Evolutionary conservation across 306 rosid genomes (phyloP), one percentile per base, ranked within the genome.

Genomic region (Malus sieversii): DNA sequence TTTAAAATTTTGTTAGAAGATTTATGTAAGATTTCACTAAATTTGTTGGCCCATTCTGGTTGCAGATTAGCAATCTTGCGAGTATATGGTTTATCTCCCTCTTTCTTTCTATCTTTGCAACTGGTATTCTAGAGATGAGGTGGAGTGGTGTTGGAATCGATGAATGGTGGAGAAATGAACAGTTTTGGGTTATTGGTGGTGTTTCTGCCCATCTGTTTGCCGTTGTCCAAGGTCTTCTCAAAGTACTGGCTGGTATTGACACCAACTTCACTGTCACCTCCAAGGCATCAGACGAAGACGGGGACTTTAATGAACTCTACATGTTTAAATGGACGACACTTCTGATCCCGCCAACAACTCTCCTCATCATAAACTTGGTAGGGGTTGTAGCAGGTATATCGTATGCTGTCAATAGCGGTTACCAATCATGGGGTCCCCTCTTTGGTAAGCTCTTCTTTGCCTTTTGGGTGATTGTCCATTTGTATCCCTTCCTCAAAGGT

Each of bases 101-200:
- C 88, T 95, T 95, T 75, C 86, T 95, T 64, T 95, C 98, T 82
- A 95, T 95, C 87, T 95, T 95, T 10, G 98, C 98, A 0, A 95
- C 98, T 0, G 97, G 98, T 79, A 92, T 95, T 73, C 97, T 95
- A 5, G 98, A 95, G 91, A 95, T 95, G 98, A 85, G 98, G 77
- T 95, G 98, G 98, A 95, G 98, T 15, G 98, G 98, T 3, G 98
- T 95, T 0, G 96, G 97, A 83, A 90, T 95, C 1, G 98, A 95
- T 0, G 98, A 95, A 79, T 95, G 97, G 98, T 95, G 98, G 98
- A 95, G 98, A 79, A 95, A 95, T 10, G 98, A 95, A 76, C 98
- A 92, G 72, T 95, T 95, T 77, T 96, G 99, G 99, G 99, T 96
- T 30, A 96, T 96, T 0, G 98, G 99, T 53, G 99, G 99, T 65